Evolutionary conservation across 2,329 filamentous ascomycete genomes (phyloP).

Genomic region (Aureobasidium leucospermi): DNA sequence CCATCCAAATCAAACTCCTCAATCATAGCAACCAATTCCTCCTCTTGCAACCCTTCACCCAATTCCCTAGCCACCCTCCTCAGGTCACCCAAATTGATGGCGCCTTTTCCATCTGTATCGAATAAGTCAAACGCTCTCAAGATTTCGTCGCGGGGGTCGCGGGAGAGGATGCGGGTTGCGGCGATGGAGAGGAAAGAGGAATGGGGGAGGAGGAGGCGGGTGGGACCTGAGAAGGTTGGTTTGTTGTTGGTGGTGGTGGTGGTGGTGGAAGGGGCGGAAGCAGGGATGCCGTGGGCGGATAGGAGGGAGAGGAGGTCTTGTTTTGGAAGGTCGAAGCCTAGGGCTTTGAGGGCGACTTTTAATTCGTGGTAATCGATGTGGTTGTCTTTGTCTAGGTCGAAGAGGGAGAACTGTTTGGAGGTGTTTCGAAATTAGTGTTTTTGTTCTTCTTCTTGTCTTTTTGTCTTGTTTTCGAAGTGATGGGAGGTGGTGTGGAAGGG

Average conservation of each 20-base stretch:
- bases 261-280: slow-evolving; percentile 18
- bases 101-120: slow-evolving; percentile 84
- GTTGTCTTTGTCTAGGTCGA: slow-evolving; percentile 92
- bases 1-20: slow-evolving; percentile 95
- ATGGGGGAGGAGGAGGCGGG: slow-evolving; percentile 64
- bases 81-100: slow-evolving; percentile 83
- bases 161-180: slow-evolving; percentile 68
- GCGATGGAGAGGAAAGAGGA: slow-evolving; percentile 66
- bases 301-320: slow-evolving; percentile 75
- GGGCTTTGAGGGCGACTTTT: slow-evolving; percentile 88
- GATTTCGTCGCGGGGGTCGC: slow-evolving; percentile 88
- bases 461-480: too few species aligned
- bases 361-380: slow-evolving; percentile 97
- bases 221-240: slow-evolving; percentile 36
- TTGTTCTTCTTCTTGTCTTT: not conserved
- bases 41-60: slow-evolving; percentile 86
- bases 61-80: slow-evolving; percentile 81
- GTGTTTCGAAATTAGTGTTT: not conserved
- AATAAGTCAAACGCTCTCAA: slow-evolving; percentile 87
- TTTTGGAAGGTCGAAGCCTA: slow-evolving; percentile 88
- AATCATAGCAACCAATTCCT: slow-evolving; percentile 92
- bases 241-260: slow-evolving; percentile 34
- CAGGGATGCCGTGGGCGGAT: slow-evolving; percentile 67
- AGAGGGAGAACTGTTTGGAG: slow-evolving; percentile 68
- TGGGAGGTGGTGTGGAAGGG: not conserved